phyloP scores from a whole-genome alignment of 345 rosid genomes.

The Citrus reticulata region DNA sequence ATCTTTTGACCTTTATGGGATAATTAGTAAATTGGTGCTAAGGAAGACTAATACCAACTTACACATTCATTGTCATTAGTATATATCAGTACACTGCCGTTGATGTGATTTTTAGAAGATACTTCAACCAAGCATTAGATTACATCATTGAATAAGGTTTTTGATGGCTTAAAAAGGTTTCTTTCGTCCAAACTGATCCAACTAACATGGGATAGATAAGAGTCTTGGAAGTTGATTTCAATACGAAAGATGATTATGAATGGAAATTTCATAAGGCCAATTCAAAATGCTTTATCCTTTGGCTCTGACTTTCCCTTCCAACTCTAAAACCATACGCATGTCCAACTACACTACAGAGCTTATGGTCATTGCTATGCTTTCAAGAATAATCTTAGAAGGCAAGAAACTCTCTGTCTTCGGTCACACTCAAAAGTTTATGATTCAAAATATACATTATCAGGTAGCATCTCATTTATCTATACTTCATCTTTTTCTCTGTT shows the following conservation, averaged over 20 bases:
- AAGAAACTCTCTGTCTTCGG: slow-evolving; percentile 18
- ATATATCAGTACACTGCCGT: neutral
- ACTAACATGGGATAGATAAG: neutral
- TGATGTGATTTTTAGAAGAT: slow-evolving; percentile 7
- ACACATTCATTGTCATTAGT: neutral
- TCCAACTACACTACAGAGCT: neutral
- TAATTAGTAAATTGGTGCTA: neutral
- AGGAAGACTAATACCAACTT: neutral
- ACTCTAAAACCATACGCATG: neutral
- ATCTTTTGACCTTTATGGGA: neutral
- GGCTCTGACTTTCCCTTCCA: neutral
- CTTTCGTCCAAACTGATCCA: slow-evolving; percentile 6
- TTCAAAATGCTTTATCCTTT: neutral
- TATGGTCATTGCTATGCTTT: neutral
- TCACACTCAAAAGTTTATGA: neutral
- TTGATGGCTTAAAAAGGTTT: neutral
- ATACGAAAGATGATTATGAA: slow-evolving; percentile 1
- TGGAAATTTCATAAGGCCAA: neutral
- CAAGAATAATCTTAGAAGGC: slow-evolving; percentile 27
- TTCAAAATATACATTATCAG: neutral
- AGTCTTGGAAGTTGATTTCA: slow-evolving; percentile 4
- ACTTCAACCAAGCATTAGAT: neutral
- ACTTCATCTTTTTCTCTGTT: neutral
- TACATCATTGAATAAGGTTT: neutral
- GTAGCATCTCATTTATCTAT: neutral